phyloP scores from a whole-genome alignment of 179 eudicot species.

The Nepenthes alata region DNA sequence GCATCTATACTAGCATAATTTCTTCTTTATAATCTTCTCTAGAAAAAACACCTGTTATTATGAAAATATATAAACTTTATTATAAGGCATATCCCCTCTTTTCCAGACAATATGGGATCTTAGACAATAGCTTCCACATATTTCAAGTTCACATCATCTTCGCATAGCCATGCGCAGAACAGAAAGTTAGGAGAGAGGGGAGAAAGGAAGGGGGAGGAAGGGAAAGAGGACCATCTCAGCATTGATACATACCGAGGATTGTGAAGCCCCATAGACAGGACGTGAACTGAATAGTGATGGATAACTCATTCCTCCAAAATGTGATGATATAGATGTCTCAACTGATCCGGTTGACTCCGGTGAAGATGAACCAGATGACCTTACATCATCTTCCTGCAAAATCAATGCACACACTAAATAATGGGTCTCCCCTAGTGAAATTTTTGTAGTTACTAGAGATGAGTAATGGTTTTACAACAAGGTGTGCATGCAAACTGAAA shows the following conservation, averaged over 20 bases:
- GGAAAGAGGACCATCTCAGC: conserved; percentile 1
- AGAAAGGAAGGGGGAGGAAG: not conserved
- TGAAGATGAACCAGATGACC: conserved; percentile 92
- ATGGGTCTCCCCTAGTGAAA: not conserved
- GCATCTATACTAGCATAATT: too few relatives aligned
- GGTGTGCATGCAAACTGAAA: not conserved
- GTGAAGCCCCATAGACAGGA: conserved; percentile 67
- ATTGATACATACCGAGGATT: conserved; percentile 39
- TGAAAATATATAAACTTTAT: too few relatives aligned
- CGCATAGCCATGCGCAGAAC: not conserved
- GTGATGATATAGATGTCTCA: conserved; percentile 95
- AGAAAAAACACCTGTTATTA: too few relatives aligned
- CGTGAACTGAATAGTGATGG: conserved; percentile 91
- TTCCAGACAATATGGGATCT: too few relatives aligned
- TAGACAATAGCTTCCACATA: too few relatives aligned
- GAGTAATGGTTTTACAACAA: conserved; percentile 1
- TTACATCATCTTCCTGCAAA: conserved; percentile 74
- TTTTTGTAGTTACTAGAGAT: not conserved
- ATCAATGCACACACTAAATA: not conserved
- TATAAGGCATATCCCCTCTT: too few relatives aligned
- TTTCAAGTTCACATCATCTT: too few relatives aligned
- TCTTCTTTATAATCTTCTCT: too few relatives aligned
- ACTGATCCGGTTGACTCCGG: conserved; percentile 87
- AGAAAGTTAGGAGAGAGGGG: not conserved
- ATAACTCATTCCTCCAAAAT: conserved; percentile 97